Conservation (phyloP, 805 yeast species). For the Saccharomycopsis fibuligera region DNA sequence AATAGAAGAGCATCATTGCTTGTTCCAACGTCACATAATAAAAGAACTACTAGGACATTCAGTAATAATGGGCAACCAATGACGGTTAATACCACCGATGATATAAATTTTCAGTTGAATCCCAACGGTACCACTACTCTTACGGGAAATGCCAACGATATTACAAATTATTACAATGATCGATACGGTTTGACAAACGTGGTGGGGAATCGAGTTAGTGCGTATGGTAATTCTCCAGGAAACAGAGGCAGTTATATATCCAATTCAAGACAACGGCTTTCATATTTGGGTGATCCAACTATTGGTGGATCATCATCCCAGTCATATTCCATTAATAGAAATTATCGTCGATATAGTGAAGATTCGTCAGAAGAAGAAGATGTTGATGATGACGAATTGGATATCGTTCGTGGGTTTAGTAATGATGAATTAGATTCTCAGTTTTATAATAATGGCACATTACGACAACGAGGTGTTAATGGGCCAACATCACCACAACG, state of each 20-base stretch:
- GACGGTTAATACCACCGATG: conserved; percentile 10
- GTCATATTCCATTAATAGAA: conserved; percentile 2
- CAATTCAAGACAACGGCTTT: not conserved
- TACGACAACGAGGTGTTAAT: no score
- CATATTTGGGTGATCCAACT: conserved; percentile 8
- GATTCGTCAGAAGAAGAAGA: conserved; percentile 7
- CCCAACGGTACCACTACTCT: conserved; percentile 11
- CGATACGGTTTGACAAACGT: conserved; percentile 11
- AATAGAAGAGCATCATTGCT: conserved; percentile 18
- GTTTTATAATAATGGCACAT: conserved; percentile 3
- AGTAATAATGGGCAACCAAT: conserved; percentile 1
- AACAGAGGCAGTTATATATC: conserved; percentile 11
- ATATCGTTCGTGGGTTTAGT: no score
- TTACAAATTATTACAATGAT: conserved; percentile 11
- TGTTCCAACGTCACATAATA: conserved; percentile 18
- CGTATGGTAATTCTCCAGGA: conserved; percentile 2
- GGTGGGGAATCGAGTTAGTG: conserved; percentile 6
- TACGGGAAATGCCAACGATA: conserved; percentile 1
- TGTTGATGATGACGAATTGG: conserved; percentile 8
- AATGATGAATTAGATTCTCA: not conserved
- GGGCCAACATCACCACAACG: not conserved
- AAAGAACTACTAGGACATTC: conserved; percentile 1
- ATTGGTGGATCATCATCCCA: conserved; percentile 5
- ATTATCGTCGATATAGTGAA: conserved; percentile 10
- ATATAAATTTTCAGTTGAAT: conserved; percentile 4